Evolutionary conservation across 1,139 yeast species (phyloP).

Genomic region (Yamadazyma siamensis): DNA sequence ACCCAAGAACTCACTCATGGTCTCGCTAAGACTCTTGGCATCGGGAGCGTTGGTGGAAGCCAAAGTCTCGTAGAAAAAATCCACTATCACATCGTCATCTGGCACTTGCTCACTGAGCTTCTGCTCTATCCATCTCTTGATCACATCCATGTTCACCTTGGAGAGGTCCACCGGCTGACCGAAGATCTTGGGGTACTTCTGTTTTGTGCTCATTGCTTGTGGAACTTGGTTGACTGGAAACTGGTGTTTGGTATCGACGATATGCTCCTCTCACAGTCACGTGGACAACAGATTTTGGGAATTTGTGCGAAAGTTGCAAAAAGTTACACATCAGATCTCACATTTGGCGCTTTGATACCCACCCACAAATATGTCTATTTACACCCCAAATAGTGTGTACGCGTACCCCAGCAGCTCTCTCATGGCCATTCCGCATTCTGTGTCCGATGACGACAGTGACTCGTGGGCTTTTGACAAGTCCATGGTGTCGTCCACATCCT

Average conservation of each 20-base stretch:
- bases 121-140: slow-evolving; percentile 34
- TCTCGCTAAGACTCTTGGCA: slow-evolving; percentile 30
- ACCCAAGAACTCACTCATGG: slow-evolving; percentile 39
- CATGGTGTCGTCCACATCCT: too few species aligned
- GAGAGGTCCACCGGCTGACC: slow-evolving; percentile 25
- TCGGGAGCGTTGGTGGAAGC: slow-evolving; percentile 26
- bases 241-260: background rate
- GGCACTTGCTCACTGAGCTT: slow-evolving; percentile 32
- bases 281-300: too few species aligned
- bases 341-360: too few species aligned
- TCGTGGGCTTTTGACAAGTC: too few species aligned
- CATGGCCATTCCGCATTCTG: too few species aligned
- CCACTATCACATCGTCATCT: slow-evolving; percentile 47
- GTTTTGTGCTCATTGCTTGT: slow-evolving; percentile 4
- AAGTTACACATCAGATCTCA: too few species aligned
- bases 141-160: slow-evolving; percentile 31
- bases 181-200: slow-evolving; percentile 28
- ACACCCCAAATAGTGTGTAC: too few species aligned
- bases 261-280: too few species aligned
- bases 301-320: too few species aligned
- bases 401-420: too few species aligned
- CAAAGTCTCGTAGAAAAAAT: slow-evolving; percentile 35
- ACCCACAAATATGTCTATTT: too few species aligned
- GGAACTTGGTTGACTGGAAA: background rate
- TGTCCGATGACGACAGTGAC: too few species aligned